Percentiles rank a stretch among this genome's conserved stretches.
These are phyloP conservation scores for Rusavskia elegans DNA, from an alignment of 495 filamentous ascomycete species.

Conservation along the genomic window DNA sequence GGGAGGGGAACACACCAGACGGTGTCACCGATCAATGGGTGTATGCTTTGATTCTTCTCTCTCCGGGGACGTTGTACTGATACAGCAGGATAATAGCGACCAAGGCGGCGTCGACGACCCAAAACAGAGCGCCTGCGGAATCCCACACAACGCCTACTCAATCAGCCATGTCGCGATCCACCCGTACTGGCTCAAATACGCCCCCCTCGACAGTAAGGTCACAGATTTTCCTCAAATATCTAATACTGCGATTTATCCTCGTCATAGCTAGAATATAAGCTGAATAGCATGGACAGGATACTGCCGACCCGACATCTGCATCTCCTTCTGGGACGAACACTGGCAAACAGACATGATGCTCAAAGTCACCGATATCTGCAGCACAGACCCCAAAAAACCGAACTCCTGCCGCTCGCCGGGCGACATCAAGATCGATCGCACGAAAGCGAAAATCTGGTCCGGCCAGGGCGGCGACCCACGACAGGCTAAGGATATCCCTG, in stretches of 20 bases:
- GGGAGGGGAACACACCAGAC: slow-evolving; percentile 2
- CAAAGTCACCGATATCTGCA: slow-evolving; percentile 14
- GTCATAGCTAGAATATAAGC: no score
- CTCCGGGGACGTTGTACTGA: not conserved
- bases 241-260: no score
- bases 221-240: not conserved
- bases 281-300: not conserved
- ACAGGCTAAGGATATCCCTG: not conserved
- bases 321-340: slow-evolving; percentile 12
- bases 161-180: slow-evolving; percentile 14
- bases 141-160: slow-evolving; percentile 12
- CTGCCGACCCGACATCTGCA: slow-evolving; percentile 15
- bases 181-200: slow-evolving; percentile 16
- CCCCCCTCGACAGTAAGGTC: slow-evolving; percentile 4
- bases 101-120: slow-evolving; percentile 6
- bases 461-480: not conserved
- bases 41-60: not conserved
- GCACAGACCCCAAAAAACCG: slow-evolving; percentile 9
- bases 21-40: slow-evolving; percentile 2
- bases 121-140: slow-evolving; percentile 14
- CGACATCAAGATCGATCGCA: slow-evolving; percentile 12
- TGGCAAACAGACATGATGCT: slow-evolving; percentile 13
- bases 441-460: slow-evolving; percentile 7
- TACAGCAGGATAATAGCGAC: not conserved
- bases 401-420: slow-evolving; percentile 9